Conservation (phyloP, 2,329 filamentous ascomycete species). For the Aspergillus ruber region DNA sequence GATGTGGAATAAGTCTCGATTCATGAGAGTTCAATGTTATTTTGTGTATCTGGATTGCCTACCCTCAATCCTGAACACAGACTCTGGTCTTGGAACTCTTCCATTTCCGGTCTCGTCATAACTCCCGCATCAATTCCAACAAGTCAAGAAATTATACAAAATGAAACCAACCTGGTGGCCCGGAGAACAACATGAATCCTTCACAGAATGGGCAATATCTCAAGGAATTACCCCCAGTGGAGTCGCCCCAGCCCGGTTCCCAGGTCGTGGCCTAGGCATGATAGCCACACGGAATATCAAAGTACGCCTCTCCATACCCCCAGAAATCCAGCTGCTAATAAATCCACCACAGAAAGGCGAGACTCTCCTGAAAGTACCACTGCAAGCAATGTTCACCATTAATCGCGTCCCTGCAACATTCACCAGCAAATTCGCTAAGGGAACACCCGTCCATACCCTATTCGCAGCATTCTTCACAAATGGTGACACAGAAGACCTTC, state of each 20-base stretch:
- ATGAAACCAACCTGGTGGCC: constrained; percentile 27
- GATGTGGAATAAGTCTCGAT: not conserved
- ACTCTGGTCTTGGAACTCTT: not conserved
- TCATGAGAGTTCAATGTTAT: not conserved
- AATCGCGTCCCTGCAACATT: constrained; percentile 53
- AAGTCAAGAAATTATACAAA: not conserved
- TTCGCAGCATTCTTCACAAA: constrained; percentile 63
- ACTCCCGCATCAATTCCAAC: too few relatives aligned
- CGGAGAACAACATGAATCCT: constrained; percentile 41
- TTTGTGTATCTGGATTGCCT: not conserved
- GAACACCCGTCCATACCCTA: constrained; percentile 61
- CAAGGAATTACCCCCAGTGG: constrained; percentile 63
- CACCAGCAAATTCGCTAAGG: constrained; percentile 45
- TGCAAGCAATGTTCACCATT: constrained; percentile 57
- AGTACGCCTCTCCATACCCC: constrained; percentile 38
- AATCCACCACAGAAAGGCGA: constrained; percentile 46
- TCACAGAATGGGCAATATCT: constrained; percentile 61
- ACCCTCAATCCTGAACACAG: not conserved
- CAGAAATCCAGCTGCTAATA: not conserved
- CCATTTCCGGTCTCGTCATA: not conserved
- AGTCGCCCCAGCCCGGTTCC: constrained; percentile 60
- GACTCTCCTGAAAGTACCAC: constrained; percentile 59
- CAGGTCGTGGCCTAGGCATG: constrained; percentile 71
- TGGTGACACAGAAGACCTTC: constrained; percentile 37
- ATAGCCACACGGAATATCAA: constrained; percentile 61